These are phyloP conservation scores for Peronospora farinosa DNA, from an alignment of 352 stramenopile species.

Conservation along the genomic window DNA sequence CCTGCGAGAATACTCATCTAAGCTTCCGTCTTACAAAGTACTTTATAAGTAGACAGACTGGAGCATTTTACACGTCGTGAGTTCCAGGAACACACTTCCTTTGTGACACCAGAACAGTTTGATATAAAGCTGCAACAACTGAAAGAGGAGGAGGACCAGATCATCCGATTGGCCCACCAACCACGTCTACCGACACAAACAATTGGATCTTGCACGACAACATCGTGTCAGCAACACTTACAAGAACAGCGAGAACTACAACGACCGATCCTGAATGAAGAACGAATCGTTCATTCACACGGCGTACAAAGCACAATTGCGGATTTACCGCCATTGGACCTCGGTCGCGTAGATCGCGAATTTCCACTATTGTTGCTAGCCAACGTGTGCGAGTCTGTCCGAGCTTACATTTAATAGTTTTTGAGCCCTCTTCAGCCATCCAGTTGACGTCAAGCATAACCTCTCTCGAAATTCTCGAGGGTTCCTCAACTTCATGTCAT, in stretches of 20 bases:
- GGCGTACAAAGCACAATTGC: constrained; percentile 4
- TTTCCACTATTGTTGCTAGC: constrained; percentile 30
- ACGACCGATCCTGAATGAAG: constrained; percentile 1
- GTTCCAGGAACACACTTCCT: background rate
- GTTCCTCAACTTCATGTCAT: too few relatives aligned
- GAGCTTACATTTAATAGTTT: constrained; percentile 5
- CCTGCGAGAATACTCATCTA: background rate
- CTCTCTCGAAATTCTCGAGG: too few relatives aligned
- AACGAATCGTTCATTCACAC: constrained; percentile 3
- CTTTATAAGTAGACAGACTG: background rate
- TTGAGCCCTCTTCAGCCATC: background rate
- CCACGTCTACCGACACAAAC: background rate
- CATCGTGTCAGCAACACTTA: background rate
- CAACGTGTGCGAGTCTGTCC: constrained; percentile 31
- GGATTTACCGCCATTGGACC: constrained; percentile 8
- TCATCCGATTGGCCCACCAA: constrained; percentile 26
- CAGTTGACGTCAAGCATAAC: too few relatives aligned
- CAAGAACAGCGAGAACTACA: background rate
- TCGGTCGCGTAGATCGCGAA: constrained; percentile 16
- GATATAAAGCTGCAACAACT: constrained; percentile 21
- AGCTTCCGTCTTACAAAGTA: background rate
- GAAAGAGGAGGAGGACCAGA: constrained; percentile 24
- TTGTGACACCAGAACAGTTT: constrained; percentile 5
- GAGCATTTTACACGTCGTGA: background rate
- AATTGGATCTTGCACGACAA: background rate